Conservation (phyloP, 176 grass and related monocot genomes). For the Zizania latifolia region DNA sequence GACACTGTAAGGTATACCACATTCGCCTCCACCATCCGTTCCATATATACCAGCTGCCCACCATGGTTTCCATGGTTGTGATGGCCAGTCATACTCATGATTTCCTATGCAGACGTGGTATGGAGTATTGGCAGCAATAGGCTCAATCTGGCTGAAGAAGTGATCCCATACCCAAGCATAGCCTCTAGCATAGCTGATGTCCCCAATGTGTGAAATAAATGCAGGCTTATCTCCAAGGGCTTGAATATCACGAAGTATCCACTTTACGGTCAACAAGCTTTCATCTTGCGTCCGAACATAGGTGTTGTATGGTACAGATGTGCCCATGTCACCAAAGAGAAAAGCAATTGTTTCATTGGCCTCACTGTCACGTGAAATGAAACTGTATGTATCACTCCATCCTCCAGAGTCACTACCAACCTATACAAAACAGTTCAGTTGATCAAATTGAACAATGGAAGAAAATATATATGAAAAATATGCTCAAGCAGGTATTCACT, state of each 20-base stretch:
- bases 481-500: background rate
- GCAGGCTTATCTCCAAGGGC: slow-evolving; percentile 73
- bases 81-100: slow-evolving; percentile 96
- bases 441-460: slow-evolving; percentile 10
- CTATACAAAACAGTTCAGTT: slow-evolving; percentile 36
- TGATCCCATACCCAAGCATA: no score
- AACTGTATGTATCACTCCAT: slow-evolving; percentile 74
- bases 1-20: slow-evolving; percentile 87
- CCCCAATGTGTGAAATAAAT: slow-evolving; percentile 90
- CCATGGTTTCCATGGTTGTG: slow-evolving; percentile 86
- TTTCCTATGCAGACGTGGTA: slow-evolving; percentile 99
- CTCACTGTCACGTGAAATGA: slow-evolving; percentile 72
- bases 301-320: no score
- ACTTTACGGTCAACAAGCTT: slow-evolving; percentile 76
- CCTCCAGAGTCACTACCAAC: slow-evolving; percentile 71
- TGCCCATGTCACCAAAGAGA: slow-evolving; percentile 95
- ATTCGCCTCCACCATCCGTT: slow-evolving; percentile 94
- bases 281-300: no score
- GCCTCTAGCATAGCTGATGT: slow-evolving; percentile 93
- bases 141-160: slow-evolving; percentile 92
- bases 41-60: no score
- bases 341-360: slow-evolving; percentile 77
- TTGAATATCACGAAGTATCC: slow-evolving; percentile 80
- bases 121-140: slow-evolving; percentile 64
- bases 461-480: background rate